A percentile compares a stretch with the other conserved stretches of the same genome.
Evolutionary conservation across 768 basidiomycete genomes (phyloP).

Genomic region (Suillus lakei): DNA sequence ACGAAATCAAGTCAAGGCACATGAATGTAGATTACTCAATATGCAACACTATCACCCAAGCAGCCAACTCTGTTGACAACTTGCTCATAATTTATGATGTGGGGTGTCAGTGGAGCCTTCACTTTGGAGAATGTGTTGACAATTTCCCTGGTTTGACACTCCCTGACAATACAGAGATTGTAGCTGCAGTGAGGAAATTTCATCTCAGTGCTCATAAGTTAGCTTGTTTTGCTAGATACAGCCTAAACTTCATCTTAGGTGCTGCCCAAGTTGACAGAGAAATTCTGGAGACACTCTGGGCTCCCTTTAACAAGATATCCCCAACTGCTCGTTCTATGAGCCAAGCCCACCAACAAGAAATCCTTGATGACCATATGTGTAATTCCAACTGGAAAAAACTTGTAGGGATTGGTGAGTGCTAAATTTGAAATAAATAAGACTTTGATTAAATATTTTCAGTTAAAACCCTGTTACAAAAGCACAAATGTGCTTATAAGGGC

Average conservation of each 20-base stretch:
- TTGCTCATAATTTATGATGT: slow-evolving; percentile 35
- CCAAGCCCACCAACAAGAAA: slow-evolving; percentile 19
- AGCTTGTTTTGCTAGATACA: slow-evolving; percentile 26
- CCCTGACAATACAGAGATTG: slow-evolving; percentile 21
- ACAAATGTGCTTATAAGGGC: too few relatives aligned
- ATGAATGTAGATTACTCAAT: slow-evolving; percentile 34
- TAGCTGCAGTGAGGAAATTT: slow-evolving; percentile 17
- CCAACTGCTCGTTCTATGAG: not conserved
- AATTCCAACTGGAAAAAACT: slow-evolving; percentile 40
- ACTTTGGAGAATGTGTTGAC: slow-evolving; percentile 18
- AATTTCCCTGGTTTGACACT: not conserved
- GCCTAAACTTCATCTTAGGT: slow-evolving; percentile 28
- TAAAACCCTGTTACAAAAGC: too few relatives aligned
- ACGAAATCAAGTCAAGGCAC: slow-evolving; percentile 18
- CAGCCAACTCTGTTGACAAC: slow-evolving; percentile 1
- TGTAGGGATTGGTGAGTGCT: slow-evolving; percentile 22
- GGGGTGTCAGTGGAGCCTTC: slow-evolving; percentile 28
- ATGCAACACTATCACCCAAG: slow-evolving; percentile 20
- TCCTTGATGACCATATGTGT: slow-evolving; percentile 34
- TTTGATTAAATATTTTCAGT: too few relatives aligned
- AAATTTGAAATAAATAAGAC: not conserved
- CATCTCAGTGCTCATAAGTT: slow-evolving; percentile 35
- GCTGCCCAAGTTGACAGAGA: slow-evolving; percentile 32
- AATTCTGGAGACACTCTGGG: slow-evolving; percentile 39
- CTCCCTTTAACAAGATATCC: slow-evolving; percentile 27